Evolutionary conservation across 2,329 filamentous ascomycete genomes (phyloP), one percentile per base, ranked within the genome.

Genomic region (Cytospora leucostoma): DNA sequence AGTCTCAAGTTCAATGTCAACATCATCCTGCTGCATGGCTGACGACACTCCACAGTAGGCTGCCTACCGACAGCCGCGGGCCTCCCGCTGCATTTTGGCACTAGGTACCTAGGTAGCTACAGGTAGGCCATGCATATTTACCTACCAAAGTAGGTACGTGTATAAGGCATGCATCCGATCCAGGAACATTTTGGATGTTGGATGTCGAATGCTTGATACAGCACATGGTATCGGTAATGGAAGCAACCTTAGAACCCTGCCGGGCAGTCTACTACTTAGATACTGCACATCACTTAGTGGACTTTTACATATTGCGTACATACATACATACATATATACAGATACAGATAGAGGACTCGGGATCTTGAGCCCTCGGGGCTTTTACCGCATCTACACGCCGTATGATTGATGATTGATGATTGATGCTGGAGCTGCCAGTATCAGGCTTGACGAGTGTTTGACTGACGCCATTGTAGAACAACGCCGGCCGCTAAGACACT

Each of bases 11-110:
- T 27, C 27, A 19, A 7, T 15, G 4, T 21, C n/a, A 21, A 17
- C n/a, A 47, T 47, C 44, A 47, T 47, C n/a, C n/a, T 19, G n/a
- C n/a, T 44, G n/a, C 17, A 47, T 47, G 44, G 44, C 44, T 47
- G 44, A 47, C 44, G 44, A 47, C 44, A 47, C 44, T 47, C n/a
- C 44, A 19, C 44, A 47, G 44, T 47, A 47, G 44, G 21, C 27
- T 27, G 27, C 44, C 44, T 5, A 8, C 40, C 40, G 40, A 19
- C 13, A 44, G 40, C 40, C 40, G 40, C 40, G n/a, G 40, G 17
- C 17, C 8, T 44, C 17, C 44, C 7, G 2, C 40, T n/a, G 40
- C 40, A 38, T 15, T 6, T 38, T 13, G 37, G 12, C 12, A 38
- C 15, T n/a, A 47, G 15, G 40, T n/a, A 19, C 17, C 40, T 15